Base-by-base conservation (phyloP, 1,139 yeast genomes). In the Magnusiomyces tetraspermus region DNA sequence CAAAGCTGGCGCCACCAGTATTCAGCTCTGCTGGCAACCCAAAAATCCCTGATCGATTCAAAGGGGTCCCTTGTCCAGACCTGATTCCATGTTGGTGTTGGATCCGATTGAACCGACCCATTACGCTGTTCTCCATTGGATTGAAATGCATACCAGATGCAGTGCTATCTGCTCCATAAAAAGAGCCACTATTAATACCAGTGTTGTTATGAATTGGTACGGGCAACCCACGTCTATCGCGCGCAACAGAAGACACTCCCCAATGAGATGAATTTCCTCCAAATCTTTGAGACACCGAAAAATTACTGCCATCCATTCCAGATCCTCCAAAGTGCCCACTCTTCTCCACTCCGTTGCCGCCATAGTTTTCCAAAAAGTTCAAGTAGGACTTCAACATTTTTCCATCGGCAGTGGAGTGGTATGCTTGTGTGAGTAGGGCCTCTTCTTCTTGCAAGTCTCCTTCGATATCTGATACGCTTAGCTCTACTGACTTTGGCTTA, bases 321-420 rank as follows among this genome's bases (percentile, higher is more conserved):
- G 26, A 5, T 15, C 28, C 49, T 19, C 52, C 49, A 1, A 52
- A 52, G 1, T 59, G 57, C 17, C 31, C 28, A 19, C 30, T 24
- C 8, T 50, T 49, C 23, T 46, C 48, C n/a, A 46, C 43, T 15
- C 50, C 54, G 15, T 74, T n/a, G n/a, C n/a, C 73, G 26, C 83
- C 89, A 66, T 89, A 89, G 59, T 87, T 85, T 62, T 89, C 96
- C 60, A 89, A 71, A 65, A 90, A 90, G 66, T 88, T 82, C 71
- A 88, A 74, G 65, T 88, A 90, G 1, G 96, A 86, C 63, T 88
- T 88, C 65, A 87, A 80, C 97, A 90, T 90, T 66, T 90, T 90
- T 56, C 88, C 95, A 60, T 87, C 90, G 38, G 82, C 81, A 17
- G 79, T 70, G 41, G 74, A 74, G 51, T 74, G 75, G 53, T 75